These are phyloP conservation scores for Panicum virgatum DNA, from an alignment of 202 grass and related monocot species.

Conservation along the genomic window DNA sequence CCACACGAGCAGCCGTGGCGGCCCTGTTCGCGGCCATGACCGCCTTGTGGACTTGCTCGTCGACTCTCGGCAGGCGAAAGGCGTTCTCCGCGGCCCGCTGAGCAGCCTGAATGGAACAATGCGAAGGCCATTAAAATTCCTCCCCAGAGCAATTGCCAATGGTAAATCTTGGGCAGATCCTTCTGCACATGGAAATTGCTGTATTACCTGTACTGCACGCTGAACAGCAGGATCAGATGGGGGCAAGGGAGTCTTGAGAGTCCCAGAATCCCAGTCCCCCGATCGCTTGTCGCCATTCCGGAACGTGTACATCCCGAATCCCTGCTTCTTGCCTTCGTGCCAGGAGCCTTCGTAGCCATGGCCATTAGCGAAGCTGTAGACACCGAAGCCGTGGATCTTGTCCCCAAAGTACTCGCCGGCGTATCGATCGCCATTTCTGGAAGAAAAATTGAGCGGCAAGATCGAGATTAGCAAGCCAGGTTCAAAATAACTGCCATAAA, in stretches of 20 bases:
- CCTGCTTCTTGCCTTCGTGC: constrained; percentile 96
- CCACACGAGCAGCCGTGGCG: constrained; percentile 80
- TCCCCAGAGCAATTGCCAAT: constrained; percentile 5
- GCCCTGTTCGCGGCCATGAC: constrained; percentile 82
- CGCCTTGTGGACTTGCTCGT: constrained; percentile 75
- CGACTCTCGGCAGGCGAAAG: constrained; percentile 52
- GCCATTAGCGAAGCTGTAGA: constrained; percentile 85
- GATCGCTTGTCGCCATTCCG: constrained; percentile 71
- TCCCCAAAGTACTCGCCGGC: constrained; percentile 83
- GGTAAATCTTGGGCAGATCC: not conserved
- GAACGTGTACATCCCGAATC: constrained; percentile 84
- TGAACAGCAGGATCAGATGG: constrained; percentile 56
- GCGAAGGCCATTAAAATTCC: constrained; percentile 36
- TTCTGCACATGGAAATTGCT: not conserved
- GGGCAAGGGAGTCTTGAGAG: constrained; percentile 59
- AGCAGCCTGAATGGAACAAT: constrained; percentile 53
- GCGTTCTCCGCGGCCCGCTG: constrained; percentile 66
- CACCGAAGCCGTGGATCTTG: constrained; percentile 89
- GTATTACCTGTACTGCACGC: constrained; percentile 68
- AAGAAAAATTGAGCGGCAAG: not conserved
- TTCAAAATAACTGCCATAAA: constrained; percentile 2
- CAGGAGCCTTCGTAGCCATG: constrained; percentile 87
- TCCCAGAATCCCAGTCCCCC: constrained; percentile 73
- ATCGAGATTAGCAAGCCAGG: not conserved
- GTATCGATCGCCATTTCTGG: constrained; percentile 82